phyloP scores from a whole-genome alignment of 73 alveolate genomes.

The Stentor roeselii region DNA sequence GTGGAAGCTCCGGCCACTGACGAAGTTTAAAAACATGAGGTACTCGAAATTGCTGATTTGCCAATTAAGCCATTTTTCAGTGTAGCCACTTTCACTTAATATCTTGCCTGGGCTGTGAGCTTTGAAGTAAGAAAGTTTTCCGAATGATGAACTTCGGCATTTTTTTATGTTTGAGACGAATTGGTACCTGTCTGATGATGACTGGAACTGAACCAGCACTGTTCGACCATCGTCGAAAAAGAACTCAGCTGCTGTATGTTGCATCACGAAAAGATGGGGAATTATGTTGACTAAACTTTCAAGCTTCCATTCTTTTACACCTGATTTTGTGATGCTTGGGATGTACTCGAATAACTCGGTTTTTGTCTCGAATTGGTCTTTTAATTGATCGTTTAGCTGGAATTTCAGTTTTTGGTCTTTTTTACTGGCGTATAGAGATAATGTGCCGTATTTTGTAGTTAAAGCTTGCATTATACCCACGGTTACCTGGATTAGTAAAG shows the following conservation, averaged over 20 bases:
- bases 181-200: neutral
- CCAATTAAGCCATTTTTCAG: conserved; percentile 82
- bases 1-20: conserved; percentile 86
- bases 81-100: conserved; percentile 58
- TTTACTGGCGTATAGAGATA: neutral
- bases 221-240: conserved; percentile 32
- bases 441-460: neutral
- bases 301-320: neutral
- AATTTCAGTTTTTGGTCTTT: conserved; percentile 11
- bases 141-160: neutral
- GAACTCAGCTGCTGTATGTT: conserved; percentile 39
- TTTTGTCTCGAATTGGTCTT: neutral
- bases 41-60: conserved; percentile 87
- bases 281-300: neutral
- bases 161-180: conserved; percentile 17
- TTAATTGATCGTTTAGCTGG: neutral
- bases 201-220: conserved; percentile 4
- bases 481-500: neutral
- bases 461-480: conserved; percentile 7
- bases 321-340: neutral
- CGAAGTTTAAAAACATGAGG: conserved; percentile 74
- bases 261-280: conserved; percentile 10
- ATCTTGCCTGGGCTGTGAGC: conserved; percentile 34
- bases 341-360: conserved; percentile 2
- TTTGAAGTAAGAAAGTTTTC: neutral